A percentile compares a stretch with the other conserved stretches of the same genome.
phyloP scores from a whole-genome alignment of 2,329 filamentous ascomycete species.

The Trichoderma koningiopsis region DNA sequence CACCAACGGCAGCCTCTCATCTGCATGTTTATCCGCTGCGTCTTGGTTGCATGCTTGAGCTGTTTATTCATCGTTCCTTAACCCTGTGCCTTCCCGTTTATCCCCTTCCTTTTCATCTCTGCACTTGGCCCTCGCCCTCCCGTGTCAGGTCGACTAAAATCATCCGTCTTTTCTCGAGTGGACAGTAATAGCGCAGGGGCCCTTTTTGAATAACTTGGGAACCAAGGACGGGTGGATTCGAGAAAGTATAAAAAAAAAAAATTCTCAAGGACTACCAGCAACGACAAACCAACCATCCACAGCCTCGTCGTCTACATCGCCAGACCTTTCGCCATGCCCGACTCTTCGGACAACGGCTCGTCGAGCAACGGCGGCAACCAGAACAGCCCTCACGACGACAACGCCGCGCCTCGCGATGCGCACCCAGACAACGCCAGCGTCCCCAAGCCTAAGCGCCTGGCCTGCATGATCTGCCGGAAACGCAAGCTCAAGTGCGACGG shows the following conservation, averaged over 20 bases:
- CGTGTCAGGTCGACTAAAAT: neutral
- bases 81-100: neutral
- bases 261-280: neutral
- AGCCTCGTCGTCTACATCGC: constrained; percentile 4
- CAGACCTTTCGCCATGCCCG: constrained; percentile 36
- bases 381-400: constrained; percentile 39
- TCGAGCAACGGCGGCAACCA: constrained; percentile 39
- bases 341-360: constrained; percentile 42
- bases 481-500: constrained; percentile 92
- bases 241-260: neutral
- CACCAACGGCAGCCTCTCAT: neutral
- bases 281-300: neutral
- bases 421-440: constrained; percentile 58
- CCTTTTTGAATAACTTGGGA: neutral
- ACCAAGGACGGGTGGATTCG: neutral
- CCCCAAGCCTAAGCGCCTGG: constrained; percentile 86
- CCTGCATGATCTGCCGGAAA: constrained; percentile 91
- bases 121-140: neutral
- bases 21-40: constrained; percentile 1
- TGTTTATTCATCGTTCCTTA: neutral
- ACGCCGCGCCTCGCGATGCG: constrained; percentile 43
- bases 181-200: neutral
- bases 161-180: neutral
- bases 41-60: neutral
- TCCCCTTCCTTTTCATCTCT: neutral